These are phyloP conservation scores for Alternaria novae-zelandiae DNA, from an alignment of 2,329 filamentous ascomycete species.

Conservation along the genomic window DNA sequence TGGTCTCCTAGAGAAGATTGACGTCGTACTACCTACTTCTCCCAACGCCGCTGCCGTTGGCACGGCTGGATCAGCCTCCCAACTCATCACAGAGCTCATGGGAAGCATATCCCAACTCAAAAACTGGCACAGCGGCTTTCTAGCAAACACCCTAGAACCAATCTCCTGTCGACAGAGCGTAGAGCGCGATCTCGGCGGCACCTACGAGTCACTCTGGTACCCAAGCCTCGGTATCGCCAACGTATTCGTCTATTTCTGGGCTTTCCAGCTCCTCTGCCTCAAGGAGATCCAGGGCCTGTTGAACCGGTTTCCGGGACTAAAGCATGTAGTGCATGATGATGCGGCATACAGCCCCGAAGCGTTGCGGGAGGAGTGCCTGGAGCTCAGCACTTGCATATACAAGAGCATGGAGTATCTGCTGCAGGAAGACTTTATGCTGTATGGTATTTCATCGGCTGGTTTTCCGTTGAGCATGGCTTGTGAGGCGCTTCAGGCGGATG, in stretches of 20 bases:
- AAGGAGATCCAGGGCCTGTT: background rate
- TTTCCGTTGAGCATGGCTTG: background rate
- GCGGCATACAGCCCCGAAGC: background rate
- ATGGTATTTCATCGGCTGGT: background rate
- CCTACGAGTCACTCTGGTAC: background rate
- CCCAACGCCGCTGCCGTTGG: background rate
- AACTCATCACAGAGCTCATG: background rate
- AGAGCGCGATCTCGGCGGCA: background rate
- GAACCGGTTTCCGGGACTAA: background rate
- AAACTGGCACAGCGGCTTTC: background rate
- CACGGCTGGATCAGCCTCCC: background rate
- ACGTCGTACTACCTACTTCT: background rate
- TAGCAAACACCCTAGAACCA: background rate
- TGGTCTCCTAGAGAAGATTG: background rate
- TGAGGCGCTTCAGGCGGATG: background rate
- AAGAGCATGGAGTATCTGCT: background rate
- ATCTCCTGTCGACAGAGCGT: background rate
- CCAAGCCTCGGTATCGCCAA: background rate
- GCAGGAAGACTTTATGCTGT: background rate
- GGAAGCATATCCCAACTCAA: background rate
- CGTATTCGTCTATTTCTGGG: background rate
- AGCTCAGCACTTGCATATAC: background rate
- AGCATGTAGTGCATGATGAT: background rate
- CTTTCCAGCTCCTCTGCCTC: background rate
- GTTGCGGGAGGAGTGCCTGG: background rate